A percentile compares a stretch with the other conserved stretches of the same genome.
These are phyloP conservation scores for Dioscorea alata DNA, from an alignment of 106 monocot genomes.

Conservation along the genomic window DNA sequence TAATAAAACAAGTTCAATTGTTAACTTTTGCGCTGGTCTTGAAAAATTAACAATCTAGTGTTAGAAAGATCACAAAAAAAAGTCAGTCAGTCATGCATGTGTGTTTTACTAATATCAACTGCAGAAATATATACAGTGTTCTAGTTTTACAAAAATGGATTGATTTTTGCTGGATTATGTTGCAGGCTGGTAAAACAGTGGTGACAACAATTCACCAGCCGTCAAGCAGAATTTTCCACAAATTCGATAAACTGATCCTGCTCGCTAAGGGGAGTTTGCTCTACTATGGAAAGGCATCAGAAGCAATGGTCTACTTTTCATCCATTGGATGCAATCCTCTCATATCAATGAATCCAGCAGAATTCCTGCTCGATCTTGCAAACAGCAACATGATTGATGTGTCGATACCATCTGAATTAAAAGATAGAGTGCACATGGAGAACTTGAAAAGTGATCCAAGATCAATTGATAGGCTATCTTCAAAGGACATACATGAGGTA, in stretches of 20 bases:
- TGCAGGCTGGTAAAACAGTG: conserved; percentile 69
- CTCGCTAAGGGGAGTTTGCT: conserved; percentile 72
- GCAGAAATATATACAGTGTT: neutral
- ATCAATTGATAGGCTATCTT: conserved; percentile 37
- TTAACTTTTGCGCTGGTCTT: too few species aligned
- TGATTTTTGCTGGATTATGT: neutral
- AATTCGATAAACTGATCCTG: conserved; percentile 72
- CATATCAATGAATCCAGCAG: conserved; percentile 86
- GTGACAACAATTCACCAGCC: conserved; percentile 84
- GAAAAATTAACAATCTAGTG: too few species aligned
- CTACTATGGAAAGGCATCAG: conserved; percentile 76
- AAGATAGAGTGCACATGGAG: conserved; percentile 45
- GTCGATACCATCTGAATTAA: conserved; percentile 54
- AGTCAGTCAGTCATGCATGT: too few species aligned
- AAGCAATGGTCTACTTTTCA: conserved; percentile 65
- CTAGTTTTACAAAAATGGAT: neutral
- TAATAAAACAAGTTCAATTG: too few species aligned
- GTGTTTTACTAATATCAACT: too few species aligned
- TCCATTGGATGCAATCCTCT: conserved; percentile 78
- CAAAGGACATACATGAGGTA: conserved; percentile 80
- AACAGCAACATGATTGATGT: conserved; percentile 67
- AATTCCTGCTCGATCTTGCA: conserved; percentile 78
- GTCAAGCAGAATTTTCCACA: conserved; percentile 79
- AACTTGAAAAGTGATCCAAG: conserved; percentile 25
- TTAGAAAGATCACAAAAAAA: too few species aligned